phyloP scores from a whole-genome alignment of 1,284 basidiomycete species.

The Apiotrichum veenhuisii region DNA sequence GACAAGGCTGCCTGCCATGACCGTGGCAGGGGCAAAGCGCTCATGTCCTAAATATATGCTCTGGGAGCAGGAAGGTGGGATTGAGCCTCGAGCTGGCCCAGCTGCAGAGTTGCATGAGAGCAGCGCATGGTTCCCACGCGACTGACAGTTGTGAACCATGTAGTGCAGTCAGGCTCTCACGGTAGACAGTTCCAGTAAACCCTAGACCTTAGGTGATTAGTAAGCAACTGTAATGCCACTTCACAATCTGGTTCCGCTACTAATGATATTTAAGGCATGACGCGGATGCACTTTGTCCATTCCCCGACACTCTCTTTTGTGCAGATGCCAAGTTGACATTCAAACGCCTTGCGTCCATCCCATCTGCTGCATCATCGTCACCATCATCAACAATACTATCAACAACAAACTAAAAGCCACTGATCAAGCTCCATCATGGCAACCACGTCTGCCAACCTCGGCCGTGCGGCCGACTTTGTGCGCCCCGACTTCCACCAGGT shows the following conservation, averaged over 20 bases:
- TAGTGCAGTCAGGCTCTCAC: too few relatives aligned
- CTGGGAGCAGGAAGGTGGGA: too few relatives aligned
- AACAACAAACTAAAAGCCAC: background rate
- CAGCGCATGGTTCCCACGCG: too few relatives aligned
- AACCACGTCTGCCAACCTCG: constrained; percentile 26
- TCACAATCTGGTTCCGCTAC: constrained; percentile 2
- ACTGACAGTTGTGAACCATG: too few relatives aligned
- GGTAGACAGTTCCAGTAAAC: background rate
- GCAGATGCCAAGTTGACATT: background rate
- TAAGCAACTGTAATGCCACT: background rate
- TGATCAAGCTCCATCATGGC: constrained; percentile 6
- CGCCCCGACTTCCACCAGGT: constrained; percentile 90
- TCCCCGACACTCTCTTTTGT: background rate
- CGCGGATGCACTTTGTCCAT: background rate
- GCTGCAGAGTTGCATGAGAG: too few relatives aligned
- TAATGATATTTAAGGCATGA: background rate
- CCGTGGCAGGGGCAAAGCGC: too few relatives aligned
- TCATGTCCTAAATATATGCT: too few relatives aligned
- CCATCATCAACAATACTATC: background rate
- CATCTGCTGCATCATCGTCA: background rate
- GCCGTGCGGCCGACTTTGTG: constrained; percentile 60
- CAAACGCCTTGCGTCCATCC: background rate
- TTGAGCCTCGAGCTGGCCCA: too few relatives aligned
- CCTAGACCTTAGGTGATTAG: background rate
- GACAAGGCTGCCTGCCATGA: too few relatives aligned